These are phyloP conservation scores for Termitomyces sp. DNA, from an alignment of 768 basidiomycete species.

Conservation along the genomic window DNA sequence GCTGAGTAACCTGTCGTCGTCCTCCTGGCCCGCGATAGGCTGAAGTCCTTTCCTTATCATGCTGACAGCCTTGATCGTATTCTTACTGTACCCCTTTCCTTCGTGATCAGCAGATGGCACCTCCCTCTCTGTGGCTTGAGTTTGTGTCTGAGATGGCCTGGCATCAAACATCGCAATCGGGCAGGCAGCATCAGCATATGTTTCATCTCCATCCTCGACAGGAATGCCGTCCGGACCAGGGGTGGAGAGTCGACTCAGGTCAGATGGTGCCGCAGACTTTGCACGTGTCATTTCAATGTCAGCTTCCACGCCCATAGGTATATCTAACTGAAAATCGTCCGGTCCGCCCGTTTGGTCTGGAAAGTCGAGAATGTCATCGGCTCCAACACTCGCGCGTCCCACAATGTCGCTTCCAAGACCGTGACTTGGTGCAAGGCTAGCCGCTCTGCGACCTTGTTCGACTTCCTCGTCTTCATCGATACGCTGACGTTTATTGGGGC, in stretches of 20 bases:
- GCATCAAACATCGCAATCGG: conserved; percentile 80
- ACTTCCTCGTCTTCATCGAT: conserved; percentile 56
- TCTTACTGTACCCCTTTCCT: conserved; percentile 78
- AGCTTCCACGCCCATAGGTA: conserved; percentile 36
- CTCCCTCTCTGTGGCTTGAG: conserved; percentile 37
- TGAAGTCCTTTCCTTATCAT: conserved; percentile 71
- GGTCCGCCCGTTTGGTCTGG: conserved; percentile 46
- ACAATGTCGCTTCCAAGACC: conserved; percentile 52
- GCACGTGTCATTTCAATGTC: conserved; percentile 32
- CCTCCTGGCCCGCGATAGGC: conserved; percentile 38
- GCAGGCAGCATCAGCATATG: conserved; percentile 65
- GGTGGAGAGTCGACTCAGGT: conserved; percentile 60
- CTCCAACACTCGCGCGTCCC: conserved; percentile 49
- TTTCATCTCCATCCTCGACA: conserved; percentile 56
- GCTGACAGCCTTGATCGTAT: conserved; percentile 79
- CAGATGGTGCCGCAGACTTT: conserved; percentile 49
- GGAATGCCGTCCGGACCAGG: conserved; percentile 49
- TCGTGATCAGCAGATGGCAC: conserved; percentile 40
- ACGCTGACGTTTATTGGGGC: conserved; percentile 55
- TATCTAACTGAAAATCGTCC: conserved; percentile 72
- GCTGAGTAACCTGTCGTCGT: conserved; percentile 58
- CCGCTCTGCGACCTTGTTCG: conserved; percentile 69
- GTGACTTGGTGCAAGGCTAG: conserved; percentile 55
- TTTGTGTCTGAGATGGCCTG: conserved; percentile 43
- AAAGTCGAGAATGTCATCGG: conserved; percentile 57